Percentiles rank a stretch among this genome's conserved stretches.
Conservation (phyloP, 1,284 basidiomycete species). For the Bondarzewia mesenterica region DNA sequence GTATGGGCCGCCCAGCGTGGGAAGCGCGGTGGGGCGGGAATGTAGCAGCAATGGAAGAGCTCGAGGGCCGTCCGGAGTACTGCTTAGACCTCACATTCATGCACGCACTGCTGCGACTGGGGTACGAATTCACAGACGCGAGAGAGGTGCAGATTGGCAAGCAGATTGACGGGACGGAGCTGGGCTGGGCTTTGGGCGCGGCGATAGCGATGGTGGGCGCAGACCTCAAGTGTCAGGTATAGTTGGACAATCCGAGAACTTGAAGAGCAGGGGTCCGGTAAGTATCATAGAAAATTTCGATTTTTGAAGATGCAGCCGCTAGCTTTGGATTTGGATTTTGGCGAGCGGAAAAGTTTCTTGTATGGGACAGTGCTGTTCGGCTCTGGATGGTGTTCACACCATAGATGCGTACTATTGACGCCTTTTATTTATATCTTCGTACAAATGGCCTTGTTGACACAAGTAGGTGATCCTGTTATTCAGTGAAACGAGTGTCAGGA, state of each 20-base stretch:
- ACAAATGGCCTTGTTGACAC: no score
- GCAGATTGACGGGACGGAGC: conserved; percentile 84
- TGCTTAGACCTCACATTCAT: conserved; percentile 96
- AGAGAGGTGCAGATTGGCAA: conserved; percentile 78
- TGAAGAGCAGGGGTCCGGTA: no score
- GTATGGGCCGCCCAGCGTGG: conserved; percentile 64
- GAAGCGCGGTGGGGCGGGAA: conserved; percentile 42
- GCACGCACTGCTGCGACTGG: conserved; percentile 78
- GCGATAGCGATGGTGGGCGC: conserved; percentile 68
- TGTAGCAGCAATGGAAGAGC: conserved; percentile 58
- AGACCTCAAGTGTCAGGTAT: conserved; percentile 43
- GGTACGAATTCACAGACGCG: conserved; percentile 72
- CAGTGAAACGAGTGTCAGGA: no score
- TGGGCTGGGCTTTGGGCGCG: conserved; percentile 93
- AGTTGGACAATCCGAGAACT: conserved; percentile 7
- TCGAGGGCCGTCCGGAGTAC: conserved; percentile 83
- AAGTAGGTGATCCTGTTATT: no score
- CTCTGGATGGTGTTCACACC: no score
- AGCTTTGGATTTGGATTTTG: no score
- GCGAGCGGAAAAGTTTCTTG: no score
- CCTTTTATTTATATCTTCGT: no score
- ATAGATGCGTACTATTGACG: no score
- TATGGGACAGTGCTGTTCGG: no score
- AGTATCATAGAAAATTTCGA: no score
- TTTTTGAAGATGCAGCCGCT: no score